A percentile compares a stretch with the other conserved stretches of the same genome.
Evolutionary conservation across 768 basidiomycete species (phyloP).

Genomic region (Tulasnella sp.): DNA sequence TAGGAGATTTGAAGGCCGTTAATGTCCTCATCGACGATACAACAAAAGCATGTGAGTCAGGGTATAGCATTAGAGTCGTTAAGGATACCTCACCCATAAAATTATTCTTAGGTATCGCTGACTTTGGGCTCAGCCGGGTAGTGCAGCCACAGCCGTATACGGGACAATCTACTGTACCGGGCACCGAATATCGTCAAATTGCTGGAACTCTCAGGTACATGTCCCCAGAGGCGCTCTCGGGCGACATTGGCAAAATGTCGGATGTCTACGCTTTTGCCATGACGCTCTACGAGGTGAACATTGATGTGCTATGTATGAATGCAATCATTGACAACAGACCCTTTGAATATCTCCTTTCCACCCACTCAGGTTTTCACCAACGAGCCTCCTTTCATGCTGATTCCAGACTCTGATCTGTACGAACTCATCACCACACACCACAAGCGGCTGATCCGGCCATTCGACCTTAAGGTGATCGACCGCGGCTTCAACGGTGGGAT

Average conservation of each 20-base stretch:
- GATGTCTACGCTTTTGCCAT: constrained; percentile 2
- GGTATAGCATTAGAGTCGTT: no score
- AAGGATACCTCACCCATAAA: no score
- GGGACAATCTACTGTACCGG: neutral
- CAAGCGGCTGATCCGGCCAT: neutral
- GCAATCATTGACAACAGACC: neutral
- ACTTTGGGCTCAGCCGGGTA: constrained; percentile 1
- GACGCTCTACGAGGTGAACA: constrained; percentile 4
- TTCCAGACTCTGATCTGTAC: neutral
- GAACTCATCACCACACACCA: neutral
- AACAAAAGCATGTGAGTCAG: neutral
- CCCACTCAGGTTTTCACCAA: constrained; percentile 3
- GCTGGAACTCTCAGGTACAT: neutral
- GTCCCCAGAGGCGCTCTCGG: neutral
- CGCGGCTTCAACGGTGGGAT: neutral
- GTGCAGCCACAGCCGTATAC: neutral
- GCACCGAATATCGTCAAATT: neutral
- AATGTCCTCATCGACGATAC: neutral
- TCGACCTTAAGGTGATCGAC: neutral
- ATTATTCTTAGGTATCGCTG: neutral
- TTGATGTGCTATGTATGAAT: neutral
- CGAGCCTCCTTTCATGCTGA: neutral
- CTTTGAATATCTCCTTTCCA: no score
- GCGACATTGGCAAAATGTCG: neutral
- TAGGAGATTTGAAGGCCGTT: neutral